Conservation (phyloP, 129 eudicot genomes). For the carrot (Daucus carota) region DNA sequence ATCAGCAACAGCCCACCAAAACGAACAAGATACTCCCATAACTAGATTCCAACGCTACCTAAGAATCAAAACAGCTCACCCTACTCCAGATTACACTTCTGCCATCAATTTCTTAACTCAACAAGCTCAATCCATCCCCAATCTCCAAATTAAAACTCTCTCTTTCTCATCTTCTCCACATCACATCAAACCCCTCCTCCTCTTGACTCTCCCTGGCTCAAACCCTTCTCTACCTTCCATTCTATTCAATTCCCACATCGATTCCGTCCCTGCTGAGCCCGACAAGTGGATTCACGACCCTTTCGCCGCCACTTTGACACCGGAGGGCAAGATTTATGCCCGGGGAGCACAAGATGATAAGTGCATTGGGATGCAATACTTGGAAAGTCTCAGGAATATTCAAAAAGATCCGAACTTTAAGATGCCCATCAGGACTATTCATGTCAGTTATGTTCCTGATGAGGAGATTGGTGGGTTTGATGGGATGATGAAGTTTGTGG, state of each 20-base stretch:
- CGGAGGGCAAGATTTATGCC: conserved; percentile 58
- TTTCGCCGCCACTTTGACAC: conserved; percentile 48
- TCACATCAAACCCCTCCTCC: conserved; percentile 52
- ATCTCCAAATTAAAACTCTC: conserved; percentile 35
- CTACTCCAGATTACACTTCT: conserved; percentile 62
- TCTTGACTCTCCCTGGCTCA: conserved; percentile 59
- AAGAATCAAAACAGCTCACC: conserved; percentile 83
- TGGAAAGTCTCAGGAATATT: conserved; percentile 61
- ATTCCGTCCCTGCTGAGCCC: conserved; percentile 93
- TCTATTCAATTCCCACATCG: conserved; percentile 82
- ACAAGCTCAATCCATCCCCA: conserved; percentile 51
- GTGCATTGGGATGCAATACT: conserved; percentile 75
- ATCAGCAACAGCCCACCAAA: conserved; percentile 18
- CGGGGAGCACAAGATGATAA: conserved; percentile 95
- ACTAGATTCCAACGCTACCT: conserved; percentile 64
- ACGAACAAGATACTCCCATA: conserved; percentile 22
- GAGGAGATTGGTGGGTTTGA: conserved; percentile 81
- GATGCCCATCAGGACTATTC: conserved; percentile 44
- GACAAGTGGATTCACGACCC: conserved; percentile 63
- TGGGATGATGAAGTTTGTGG: conserved; percentile 65
- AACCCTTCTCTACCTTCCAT: conserved; percentile 59
- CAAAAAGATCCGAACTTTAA: conserved; percentile 10
- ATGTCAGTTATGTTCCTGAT: conserved; percentile 63
- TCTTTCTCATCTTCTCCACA: conserved; percentile 28
- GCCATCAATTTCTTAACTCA: conserved; percentile 45